phyloP scores from a whole-genome alignment of 192 early-diverging fungal species.

The Neocallimastix lanati region DNA sequence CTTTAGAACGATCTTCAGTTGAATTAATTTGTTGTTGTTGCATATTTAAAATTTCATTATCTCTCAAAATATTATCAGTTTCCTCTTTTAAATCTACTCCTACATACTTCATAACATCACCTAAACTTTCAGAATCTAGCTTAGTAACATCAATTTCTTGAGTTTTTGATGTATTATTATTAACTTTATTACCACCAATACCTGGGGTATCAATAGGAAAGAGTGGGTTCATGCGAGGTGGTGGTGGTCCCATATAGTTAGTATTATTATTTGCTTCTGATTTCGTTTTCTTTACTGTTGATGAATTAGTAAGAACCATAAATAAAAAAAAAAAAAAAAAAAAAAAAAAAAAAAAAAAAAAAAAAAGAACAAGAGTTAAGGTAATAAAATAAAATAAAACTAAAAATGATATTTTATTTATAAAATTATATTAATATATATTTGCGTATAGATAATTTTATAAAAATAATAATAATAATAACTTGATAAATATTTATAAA shows the following conservation, averaged over 20 bases:
- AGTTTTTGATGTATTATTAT: not conserved
- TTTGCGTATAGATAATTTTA: too few relatives aligned
- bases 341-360: too few relatives aligned
- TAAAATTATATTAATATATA: too few relatives aligned
- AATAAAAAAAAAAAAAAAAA: too few relatives aligned
- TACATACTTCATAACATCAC: constrained; percentile 57
- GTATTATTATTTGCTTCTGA: not conserved
- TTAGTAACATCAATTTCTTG: not conserved
- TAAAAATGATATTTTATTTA: too few relatives aligned
- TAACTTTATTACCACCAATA: not conserved
- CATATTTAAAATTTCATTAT: constrained; percentile 4
- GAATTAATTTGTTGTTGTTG: not conserved
- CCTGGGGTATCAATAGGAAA: not conserved
- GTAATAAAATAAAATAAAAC: too few relatives aligned
- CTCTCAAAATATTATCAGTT: constrained; percentile 33
- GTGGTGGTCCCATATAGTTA: not conserved
- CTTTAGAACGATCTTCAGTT: not conserved
- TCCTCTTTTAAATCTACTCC: constrained; percentile 56
- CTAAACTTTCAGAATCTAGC: not conserved
- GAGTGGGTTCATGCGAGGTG: not conserved
- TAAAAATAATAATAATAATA: too few relatives aligned
- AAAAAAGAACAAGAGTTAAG: too few relatives aligned
- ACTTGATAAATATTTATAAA: too few relatives aligned
- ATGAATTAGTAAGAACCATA: too few relatives aligned
- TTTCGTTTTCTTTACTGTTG: too few relatives aligned